Evolutionary conservation across 495 filamentous ascomycete species (phyloP).

Genomic region (Pyrenula aspistea): DNA sequence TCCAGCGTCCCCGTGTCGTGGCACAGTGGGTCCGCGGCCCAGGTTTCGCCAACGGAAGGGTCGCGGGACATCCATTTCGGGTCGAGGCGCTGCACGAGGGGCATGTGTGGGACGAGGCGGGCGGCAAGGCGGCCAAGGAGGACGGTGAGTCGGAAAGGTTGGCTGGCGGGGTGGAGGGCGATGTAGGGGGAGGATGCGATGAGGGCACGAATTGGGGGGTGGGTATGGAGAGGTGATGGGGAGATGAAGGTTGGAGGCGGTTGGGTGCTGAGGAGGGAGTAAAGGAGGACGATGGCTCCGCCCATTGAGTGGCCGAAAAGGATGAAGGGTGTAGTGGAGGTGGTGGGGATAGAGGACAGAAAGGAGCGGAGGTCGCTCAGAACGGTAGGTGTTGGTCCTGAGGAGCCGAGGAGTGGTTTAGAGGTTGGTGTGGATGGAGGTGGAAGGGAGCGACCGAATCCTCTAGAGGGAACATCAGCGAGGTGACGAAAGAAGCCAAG

Average conservation of each 20-base stretch:
- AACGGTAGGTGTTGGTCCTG: conserved; percentile 58
- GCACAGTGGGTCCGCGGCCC: conserved; percentile 50
- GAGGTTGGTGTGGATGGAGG: conserved; percentile 8
- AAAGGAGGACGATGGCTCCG: conserved; percentile 56
- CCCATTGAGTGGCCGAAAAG: conserved; percentile 85
- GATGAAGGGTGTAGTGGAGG: conserved; percentile 49
- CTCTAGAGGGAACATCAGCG: conserved; percentile 13
- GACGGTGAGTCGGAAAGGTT: conserved; percentile 45
- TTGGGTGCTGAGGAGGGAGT: conserved; percentile 19
- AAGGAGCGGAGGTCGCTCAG: conserved; percentile 67
- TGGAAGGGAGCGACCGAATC: conserved; percentile 42
- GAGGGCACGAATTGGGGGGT: conserved; percentile 48
- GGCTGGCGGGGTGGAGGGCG: conserved; percentile 46
- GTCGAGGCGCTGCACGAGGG: conserved; percentile 46
- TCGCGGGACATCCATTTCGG: conserved; percentile 50
- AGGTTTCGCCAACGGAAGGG: conserved; percentile 37
- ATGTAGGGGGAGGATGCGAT: conserved; percentile 61
- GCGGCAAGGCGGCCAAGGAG: conserved; percentile 50
- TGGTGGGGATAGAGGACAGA: conserved; percentile 28
- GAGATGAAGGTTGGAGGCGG: conserved; percentile 9
- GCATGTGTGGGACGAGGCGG: conserved; percentile 46
- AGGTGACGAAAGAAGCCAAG: too few species aligned
- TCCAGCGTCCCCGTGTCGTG: conserved; percentile 74
- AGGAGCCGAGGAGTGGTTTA: conserved; percentile 44
- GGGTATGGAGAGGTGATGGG: conserved; percentile 18